Evolutionary conservation across 192 early-diverging fungal genomes (phyloP), one percentile per base, ranked within the genome.

Genomic region (Backusella tarrabulga): DNA sequence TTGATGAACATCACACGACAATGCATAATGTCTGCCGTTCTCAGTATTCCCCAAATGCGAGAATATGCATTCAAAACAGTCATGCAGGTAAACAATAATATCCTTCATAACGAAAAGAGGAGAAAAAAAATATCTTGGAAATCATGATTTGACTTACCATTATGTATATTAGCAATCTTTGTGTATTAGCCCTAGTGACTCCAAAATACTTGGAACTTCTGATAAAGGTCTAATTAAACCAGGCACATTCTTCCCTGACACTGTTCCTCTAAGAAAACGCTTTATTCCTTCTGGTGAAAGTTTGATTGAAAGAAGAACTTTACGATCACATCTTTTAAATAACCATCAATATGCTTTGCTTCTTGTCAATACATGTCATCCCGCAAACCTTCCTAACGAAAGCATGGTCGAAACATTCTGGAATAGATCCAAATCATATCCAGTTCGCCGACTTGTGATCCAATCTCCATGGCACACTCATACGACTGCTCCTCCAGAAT

Each of bases 391-490:
- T 44, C 71, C 71, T 6, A 36, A 34, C 29, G 29, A 14, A 7
- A 4, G 32, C 6, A 8, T 41, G 6, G 9, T 50, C 9, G 15
- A 67, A 17, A 3, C n/a, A 14, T 75, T 75, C 32, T 67, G 56
- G 63, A 44, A 75, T 14, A 41, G 17, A 8, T 29, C 29, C 21
- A 68, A 26, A 4, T 32, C 34, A 15, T 68, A 67, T 34, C 63
- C 74, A 66, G 42, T 75, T 6, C 40, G 66, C 4, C 60, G 26
- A 9, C 14, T 75, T n/a, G 52, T 75, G 23, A 26, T 75, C 17
- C 35, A n/a, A n/a, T 67, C 60, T 29, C n/a, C 74, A 15, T 75
- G 74, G 74, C 36, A 68, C 34, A 17, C 63, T 46, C 74, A 34
- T 32, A 41, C 41, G 0, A 40, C 36, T 23, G 42, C n/a, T 19